A percentile compares a stretch with the other conserved stretches of the same genome.
phyloP scores from a whole-genome alignment of 1,139 yeast genomes.

The Debaryomycetaceae sp. region DNA sequence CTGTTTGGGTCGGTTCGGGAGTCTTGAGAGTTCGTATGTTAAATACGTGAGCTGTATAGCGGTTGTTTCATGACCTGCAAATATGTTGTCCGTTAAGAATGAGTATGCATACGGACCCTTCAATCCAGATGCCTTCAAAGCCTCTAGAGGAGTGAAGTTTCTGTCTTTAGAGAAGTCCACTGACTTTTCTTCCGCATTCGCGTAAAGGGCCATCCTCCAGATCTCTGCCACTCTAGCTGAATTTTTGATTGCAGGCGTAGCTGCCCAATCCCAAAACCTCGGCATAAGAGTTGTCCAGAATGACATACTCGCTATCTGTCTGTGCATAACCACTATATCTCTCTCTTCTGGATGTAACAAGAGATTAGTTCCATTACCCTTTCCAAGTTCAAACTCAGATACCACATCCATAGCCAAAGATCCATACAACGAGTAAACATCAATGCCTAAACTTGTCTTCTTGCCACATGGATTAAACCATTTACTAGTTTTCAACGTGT shows the following conservation, averaged over 20 bases:
- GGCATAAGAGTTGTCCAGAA: constrained; percentile 71
- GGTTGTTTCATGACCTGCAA: constrained; percentile 78
- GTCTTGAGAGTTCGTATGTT: constrained; percentile 58
- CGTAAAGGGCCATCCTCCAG: constrained; percentile 52
- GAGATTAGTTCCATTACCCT: constrained; percentile 40
- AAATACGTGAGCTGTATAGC: constrained; percentile 63
- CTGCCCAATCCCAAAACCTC: constrained; percentile 48
- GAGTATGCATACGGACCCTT: constrained; percentile 36
- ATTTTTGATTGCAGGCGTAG: constrained; percentile 32
- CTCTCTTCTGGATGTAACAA: constrained; percentile 36
- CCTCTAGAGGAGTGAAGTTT: constrained; percentile 32
- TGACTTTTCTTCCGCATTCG: constrained; percentile 30
- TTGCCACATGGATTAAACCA: constrained; percentile 29
- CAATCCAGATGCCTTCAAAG: constrained; percentile 32
- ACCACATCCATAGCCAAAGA: constrained; percentile 74
- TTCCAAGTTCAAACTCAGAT: constrained; percentile 59
- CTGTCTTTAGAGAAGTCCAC: constrained; percentile 17
- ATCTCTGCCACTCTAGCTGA: constrained; percentile 41
- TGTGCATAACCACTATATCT: constrained; percentile 45
- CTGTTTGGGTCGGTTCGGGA: constrained; percentile 42
- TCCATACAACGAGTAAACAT: constrained; percentile 61
- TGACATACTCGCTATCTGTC: constrained; percentile 60
- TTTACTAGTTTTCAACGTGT: constrained; percentile 12
- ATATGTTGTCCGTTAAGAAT: constrained; percentile 39
- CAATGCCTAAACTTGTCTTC: constrained; percentile 33